phyloP scores from a whole-genome alignment of 257 asterid species.

The Lycium ferocissimum region DNA sequence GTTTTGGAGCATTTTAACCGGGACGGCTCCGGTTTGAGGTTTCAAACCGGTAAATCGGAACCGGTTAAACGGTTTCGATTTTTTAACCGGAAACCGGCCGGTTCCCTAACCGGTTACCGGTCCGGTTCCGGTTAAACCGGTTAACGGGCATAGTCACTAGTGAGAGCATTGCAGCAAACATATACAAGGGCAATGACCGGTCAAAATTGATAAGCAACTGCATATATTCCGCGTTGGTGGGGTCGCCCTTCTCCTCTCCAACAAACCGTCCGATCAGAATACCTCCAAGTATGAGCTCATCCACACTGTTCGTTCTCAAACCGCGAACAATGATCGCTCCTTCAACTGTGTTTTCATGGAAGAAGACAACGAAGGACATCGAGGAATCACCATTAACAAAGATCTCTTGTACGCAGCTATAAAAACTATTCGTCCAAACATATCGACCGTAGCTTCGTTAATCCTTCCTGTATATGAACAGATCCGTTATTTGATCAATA shows the following conservation, averaged over 20 bases:
- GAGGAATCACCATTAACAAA: constrained; percentile 43
- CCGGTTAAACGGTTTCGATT: too few species aligned
- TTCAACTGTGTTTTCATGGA: constrained; percentile 50
- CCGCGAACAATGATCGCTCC: constrained; percentile 49
- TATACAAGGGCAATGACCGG: constrained; percentile 53
- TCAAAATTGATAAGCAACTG: constrained; percentile 43
- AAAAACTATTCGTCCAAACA: constrained; percentile 47
- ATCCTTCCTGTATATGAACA: constrained; percentile 43
- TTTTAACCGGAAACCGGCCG: too few species aligned
- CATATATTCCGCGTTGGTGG: constrained; percentile 54
- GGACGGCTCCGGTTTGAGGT: too few species aligned
- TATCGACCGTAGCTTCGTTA: constrained; percentile 51
- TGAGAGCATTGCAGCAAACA: constrained; percentile 42
- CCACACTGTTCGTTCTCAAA: constrained; percentile 55
- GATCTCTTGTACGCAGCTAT: constrained; percentile 42
- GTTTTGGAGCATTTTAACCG: too few species aligned
- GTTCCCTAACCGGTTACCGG: too few species aligned
- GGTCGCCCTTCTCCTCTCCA: constrained; percentile 52
- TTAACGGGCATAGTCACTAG: constrained; percentile 53
- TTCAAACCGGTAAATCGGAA: too few species aligned
- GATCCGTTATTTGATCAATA: constrained; percentile 36
- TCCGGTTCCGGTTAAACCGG: too few species aligned
- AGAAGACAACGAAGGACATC: constrained; percentile 45
- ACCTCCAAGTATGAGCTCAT: constrained; percentile 43
- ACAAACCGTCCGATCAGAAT: constrained; percentile 35